A percentile compares a stretch with the other conserved stretches of the same genome.
Evolutionary conservation across 2,329 filamentous ascomycete genomes (phyloP).

Genomic region (Colletotrichum godetiae): DNA sequence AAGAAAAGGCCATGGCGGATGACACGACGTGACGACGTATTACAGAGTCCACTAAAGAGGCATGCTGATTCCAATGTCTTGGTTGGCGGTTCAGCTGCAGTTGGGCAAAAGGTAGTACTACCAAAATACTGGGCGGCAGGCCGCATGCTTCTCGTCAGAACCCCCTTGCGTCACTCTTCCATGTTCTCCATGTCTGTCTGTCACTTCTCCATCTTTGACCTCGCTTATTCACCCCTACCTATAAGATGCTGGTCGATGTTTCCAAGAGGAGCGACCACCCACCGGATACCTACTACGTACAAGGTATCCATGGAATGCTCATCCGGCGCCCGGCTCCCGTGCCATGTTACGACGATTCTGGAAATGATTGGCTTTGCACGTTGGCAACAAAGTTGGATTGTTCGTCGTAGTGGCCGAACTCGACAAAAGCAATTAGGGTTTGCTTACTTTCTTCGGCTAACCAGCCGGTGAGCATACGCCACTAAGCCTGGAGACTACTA

Average conservation of each 20-base stretch:
- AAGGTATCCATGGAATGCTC: background rate
- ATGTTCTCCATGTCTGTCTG: background rate
- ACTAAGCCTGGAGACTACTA: background rate
- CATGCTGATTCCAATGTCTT: slow-evolving; percentile 18
- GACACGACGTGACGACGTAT: background rate
- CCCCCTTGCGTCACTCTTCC: background rate
- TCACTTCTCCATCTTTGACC: background rate
- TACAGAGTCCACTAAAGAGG: background rate
- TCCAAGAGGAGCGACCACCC: background rate
- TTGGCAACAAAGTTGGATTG: background rate
- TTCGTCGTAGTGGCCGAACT: background rate
- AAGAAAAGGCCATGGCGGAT: background rate
- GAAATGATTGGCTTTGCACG: background rate
- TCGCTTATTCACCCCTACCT: background rate
- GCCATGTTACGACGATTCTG: background rate
- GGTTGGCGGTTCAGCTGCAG: slow-evolving; percentile 7
- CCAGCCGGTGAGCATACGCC: background rate
- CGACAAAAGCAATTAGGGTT: background rate
- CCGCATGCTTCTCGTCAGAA: background rate
- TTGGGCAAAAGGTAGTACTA: background rate
- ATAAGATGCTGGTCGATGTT: background rate
- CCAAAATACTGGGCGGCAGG: background rate
- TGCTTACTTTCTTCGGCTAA: background rate
- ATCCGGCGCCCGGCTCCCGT: background rate
- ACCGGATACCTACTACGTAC: too few relatives aligned